Conservation (phyloP, 2,329 filamentous ascomycete genomes). For the Penicillium capsulatum region DNA sequence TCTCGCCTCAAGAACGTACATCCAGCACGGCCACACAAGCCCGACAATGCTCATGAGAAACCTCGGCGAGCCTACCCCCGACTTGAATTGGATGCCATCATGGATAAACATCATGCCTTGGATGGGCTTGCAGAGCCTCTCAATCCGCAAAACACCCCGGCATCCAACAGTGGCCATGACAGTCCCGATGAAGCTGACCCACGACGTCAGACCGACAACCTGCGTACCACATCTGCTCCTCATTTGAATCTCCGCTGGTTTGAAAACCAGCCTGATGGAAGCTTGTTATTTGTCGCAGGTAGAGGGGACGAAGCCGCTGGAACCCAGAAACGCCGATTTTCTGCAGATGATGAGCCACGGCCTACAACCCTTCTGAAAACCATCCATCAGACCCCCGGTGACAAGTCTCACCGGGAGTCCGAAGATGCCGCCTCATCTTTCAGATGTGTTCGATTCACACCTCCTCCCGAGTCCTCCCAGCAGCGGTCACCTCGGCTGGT, state of each 20-base stretch:
- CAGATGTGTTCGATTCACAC: constrained; percentile 15
- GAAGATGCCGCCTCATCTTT: background rate
- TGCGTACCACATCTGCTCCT: constrained; percentile 7
- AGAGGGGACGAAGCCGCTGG: background rate
- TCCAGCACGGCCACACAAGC: too few relatives aligned
- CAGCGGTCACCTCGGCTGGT: constrained; percentile 1
- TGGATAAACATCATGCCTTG: constrained; percentile 18
- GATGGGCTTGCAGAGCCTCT: constrained; percentile 13
- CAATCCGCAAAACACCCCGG: constrained; percentile 20
- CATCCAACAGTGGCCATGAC: constrained; percentile 9
- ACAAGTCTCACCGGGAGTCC: background rate
- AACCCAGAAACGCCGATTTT: constrained; percentile 7
- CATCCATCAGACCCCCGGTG: background rate
- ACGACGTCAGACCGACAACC: constrained; percentile 2
- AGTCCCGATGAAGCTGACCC: constrained; percentile 4
- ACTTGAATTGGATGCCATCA: constrained; percentile 17
- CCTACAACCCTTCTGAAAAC: background rate
- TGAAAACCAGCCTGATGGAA: constrained; percentile 2
- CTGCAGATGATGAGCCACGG: constrained; percentile 5
- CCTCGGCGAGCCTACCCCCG: constrained; percentile 10
- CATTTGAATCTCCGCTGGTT: constrained; percentile 14
- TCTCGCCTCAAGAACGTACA: too few relatives aligned
- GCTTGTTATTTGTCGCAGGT: background rate
- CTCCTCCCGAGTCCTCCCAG: constrained; percentile 1
- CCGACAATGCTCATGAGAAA: constrained; percentile 1